A percentile compares a stretch with the other conserved stretches of the same genome.
Evolutionary conservation across 371 early-diverging fungal species (phyloP).

Genomic region (Dichotomocladium elegans): DNA sequence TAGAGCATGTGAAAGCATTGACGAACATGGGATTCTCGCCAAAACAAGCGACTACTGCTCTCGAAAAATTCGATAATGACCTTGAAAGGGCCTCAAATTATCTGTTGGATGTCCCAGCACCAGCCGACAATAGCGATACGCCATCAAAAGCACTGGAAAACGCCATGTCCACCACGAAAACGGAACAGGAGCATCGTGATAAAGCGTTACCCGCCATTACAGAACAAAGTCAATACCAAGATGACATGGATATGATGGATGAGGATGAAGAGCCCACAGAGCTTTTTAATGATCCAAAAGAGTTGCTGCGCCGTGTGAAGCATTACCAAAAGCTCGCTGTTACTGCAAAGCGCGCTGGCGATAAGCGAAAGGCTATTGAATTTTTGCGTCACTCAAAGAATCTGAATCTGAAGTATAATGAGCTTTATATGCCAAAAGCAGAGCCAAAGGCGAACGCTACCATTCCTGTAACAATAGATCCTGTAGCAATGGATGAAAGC

Average conservation of each 20-base stretch:
- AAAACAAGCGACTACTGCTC: slow-evolving; percentile 22
- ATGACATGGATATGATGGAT: not conserved
- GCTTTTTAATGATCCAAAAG: slow-evolving; percentile 7
- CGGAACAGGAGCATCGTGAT: not conserved
- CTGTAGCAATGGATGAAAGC: too few species aligned
- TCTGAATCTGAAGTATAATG: slow-evolving; percentile 20
- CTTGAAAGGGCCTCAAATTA: slow-evolving; percentile 33
- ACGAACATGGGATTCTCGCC: slow-evolving; percentile 32
- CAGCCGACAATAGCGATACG: not conserved
- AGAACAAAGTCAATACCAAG: too few species aligned
- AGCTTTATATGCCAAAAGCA: not conserved
- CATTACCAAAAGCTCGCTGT: slow-evolving; percentile 36
- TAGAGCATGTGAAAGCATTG: slow-evolving; percentile 1
- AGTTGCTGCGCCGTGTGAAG: slow-evolving; percentile 20
- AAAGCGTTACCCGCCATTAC: too few species aligned
- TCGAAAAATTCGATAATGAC: slow-evolving; percentile 24
- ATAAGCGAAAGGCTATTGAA: slow-evolving; percentile 36
- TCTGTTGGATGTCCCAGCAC: slow-evolving; percentile 22
- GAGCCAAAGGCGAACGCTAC: not conserved
- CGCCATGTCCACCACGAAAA: not conserved
- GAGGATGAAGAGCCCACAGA: slow-evolving; percentile 5
- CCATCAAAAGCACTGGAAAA: not conserved
- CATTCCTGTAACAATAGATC: too few species aligned
- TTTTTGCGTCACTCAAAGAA: slow-evolving; percentile 35
- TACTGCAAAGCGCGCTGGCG: slow-evolving; percentile 38